Percentiles rank a stretch among this genome's conserved stretches.
These are phyloP conservation scores for Tripidium arundinaceum DNA, from an alignment of 202 grass and related monocot species.

Conservation along the genomic window DNA sequence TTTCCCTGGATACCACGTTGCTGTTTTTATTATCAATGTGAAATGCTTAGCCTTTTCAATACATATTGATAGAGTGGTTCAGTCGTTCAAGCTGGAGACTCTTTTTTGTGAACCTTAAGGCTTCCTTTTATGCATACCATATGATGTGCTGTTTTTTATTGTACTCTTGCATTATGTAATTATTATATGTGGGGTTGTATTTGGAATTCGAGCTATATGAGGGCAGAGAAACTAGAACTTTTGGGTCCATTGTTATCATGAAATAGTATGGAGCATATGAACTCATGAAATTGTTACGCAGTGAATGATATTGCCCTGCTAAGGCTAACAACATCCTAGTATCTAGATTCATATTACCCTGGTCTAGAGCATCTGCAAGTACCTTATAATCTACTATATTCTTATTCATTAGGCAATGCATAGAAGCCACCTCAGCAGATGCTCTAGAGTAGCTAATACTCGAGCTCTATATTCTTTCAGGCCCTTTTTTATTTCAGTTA, in stretches of 20 bases:
- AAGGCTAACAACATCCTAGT: conserved; percentile 8
- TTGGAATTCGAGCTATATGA: conserved; percentile 1
- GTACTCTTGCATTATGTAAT: background rate
- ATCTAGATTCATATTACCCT: conserved; percentile 14
- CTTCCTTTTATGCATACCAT: conserved; percentile 2
- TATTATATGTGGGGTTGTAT: no score
- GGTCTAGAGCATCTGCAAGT: background rate
- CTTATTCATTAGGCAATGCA: conserved; percentile 7
- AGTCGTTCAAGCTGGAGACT: background rate
- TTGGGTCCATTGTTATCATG: conserved; percentile 1
- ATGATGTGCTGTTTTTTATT: conserved; percentile 10
- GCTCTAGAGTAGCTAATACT: conserved; percentile 16
- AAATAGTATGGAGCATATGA: conserved; percentile 17
- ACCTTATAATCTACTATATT: conserved; percentile 11
- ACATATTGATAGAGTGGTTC: background rate
- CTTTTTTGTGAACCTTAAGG: background rate
- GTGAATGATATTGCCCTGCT: background rate
- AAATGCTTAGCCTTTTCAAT: no score
- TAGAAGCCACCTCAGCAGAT: background rate
- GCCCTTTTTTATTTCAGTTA: background rate
- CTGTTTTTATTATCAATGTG: conserved; percentile 4
- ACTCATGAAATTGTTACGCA: conserved; percentile 3
- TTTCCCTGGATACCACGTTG: conserved; percentile 21
- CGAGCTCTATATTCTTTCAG: conserved; percentile 19
- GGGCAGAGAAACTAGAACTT: background rate